A percentile compares a stretch with the other conserved stretches of the same genome.
phyloP scores from a whole-genome alignment of 495 filamentous ascomycete genomes.

The Tuber magnatum region DNA sequence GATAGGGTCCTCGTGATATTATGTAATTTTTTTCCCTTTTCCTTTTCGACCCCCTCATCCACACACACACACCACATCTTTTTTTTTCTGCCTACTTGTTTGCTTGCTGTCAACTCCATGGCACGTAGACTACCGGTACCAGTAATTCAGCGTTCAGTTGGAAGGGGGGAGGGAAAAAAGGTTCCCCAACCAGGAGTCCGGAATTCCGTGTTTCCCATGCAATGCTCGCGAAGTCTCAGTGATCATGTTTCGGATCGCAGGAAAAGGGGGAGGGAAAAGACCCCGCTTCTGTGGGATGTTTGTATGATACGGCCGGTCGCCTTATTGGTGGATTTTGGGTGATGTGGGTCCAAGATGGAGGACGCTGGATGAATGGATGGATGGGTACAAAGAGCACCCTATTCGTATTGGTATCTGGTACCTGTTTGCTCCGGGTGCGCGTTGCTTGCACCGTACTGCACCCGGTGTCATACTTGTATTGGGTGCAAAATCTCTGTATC shows the following conservation, averaged over 20 bases:
- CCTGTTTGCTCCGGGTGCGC: neutral
- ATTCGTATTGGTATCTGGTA: neutral
- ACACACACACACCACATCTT: neutral
- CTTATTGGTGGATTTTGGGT: neutral
- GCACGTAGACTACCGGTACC: no score
- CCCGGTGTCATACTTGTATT: neutral
- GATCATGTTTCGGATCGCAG: conserved; percentile 4
- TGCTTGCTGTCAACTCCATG: neutral
- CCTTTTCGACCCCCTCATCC: neutral
- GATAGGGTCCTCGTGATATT: neutral
- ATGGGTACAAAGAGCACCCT: neutral
- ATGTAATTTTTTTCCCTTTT: neutral
- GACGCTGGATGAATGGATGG: neutral
- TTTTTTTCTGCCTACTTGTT: neutral
- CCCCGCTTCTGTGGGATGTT: conserved; percentile 4
- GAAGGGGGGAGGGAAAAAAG: neutral
- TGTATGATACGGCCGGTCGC: neutral
- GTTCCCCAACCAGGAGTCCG: neutral
- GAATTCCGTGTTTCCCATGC: neutral
- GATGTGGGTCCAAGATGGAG: neutral
- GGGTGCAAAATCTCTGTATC: neutral
- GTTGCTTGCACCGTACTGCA: neutral
- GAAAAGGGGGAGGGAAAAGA: neutral
- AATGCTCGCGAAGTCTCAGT: neutral
- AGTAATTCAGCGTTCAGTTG: neutral